Base-by-base conservation (phyloP, 192 early-diverging fungal species). In the Mortierella antarctica region DNA sequence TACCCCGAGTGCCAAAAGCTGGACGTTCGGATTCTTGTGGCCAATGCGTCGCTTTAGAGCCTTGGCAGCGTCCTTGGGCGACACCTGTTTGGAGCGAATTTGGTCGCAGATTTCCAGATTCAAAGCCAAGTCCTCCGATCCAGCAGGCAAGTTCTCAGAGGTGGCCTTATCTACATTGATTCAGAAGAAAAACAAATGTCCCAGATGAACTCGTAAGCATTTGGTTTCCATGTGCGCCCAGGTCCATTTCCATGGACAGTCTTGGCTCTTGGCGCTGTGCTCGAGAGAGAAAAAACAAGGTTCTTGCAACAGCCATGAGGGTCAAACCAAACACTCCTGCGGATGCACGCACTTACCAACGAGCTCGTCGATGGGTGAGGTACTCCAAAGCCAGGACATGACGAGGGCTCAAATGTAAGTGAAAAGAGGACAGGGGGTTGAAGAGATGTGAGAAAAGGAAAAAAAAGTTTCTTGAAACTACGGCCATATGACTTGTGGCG, bases 11-110 rank as follows among this genome's bases (percentile, higher is more conserved):
- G 93, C 92, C 13, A 96, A 85, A 21, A 99, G 82, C 78, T 96
- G 94, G 9, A 98, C 97, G 73, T 99, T 98, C 7, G 97, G 97
- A 75, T 99, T 99, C 62, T 89, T 89, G 82, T 95, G 92, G 21
- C 85, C 83, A 55, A 99, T 72, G 49, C 96, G 86, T 75, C 91
- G 82, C 72, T 95, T 96, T 42, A 99, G 87, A 18, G 91, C 84
- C 40, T 87, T 83, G 59, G 89, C 88, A 8, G 93, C 95, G 10
- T 94, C 88, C 74, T 95, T 95, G 61, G 95, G 85, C 42, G 87
- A 72, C 21, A 89, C 89, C 58, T 91, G 86, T 78, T 98, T 98
- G 71, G 93, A 91, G 65, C 97, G 95, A 67, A 99, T 92, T 82
- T 92, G 91, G 87, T 99, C 98, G 49, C 91, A 92, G 79, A 99